Base-by-base conservation (phyloP, 345 rosid species). In the Turritis glabra region DNA sequence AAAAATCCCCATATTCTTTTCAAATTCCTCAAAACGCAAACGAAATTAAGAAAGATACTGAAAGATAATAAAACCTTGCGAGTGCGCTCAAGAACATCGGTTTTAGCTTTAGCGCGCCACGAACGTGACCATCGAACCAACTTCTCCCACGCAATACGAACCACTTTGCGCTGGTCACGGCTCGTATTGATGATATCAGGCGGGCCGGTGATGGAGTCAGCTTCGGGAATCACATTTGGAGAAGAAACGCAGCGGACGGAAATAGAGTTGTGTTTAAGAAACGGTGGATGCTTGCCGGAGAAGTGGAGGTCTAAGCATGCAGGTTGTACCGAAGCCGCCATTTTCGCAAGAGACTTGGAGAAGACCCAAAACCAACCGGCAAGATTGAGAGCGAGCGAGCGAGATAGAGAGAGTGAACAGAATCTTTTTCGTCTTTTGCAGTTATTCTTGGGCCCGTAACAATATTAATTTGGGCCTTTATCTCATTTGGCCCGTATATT, bases 91-190 rank as follows among this genome's bases (percentile, higher is more conserved):
- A 89, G 90, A 44, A 89, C 86, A 73, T 89, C 95, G 48, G 96
- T 77, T 60, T 82, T 87, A 79, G 88, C 85, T 80, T 81, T 92
- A 33, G 90, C 86, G 30, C 92, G 91, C 89, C 85, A 87, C 22
- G 95, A 86, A 75, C 98, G 90, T 7, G 98, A 92, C 98, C 98
- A 92, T 2, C 95, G 80, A 64, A 92, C 90, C 8, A 92, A 77
- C 82, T 89, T 90, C 81, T 90, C 98, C 98, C 98, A 93, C 1
- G 97, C 98, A 4, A 90, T 51, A 44, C 87, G 82, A 62, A 90
- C 97, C 15, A 88, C 82, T 77, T 81, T 86, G 18, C 96, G 87
- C 47, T 91, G 84, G 69, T 85, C 93, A 25, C 62, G 44, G 57
- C 75, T 74, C 14, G 72, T 27, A 70, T 78, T 72, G 62, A 47